These are phyloP conservation scores for Cucumis hystrix DNA, from an alignment of 306 rosid species.

Conservation along the genomic window DNA sequence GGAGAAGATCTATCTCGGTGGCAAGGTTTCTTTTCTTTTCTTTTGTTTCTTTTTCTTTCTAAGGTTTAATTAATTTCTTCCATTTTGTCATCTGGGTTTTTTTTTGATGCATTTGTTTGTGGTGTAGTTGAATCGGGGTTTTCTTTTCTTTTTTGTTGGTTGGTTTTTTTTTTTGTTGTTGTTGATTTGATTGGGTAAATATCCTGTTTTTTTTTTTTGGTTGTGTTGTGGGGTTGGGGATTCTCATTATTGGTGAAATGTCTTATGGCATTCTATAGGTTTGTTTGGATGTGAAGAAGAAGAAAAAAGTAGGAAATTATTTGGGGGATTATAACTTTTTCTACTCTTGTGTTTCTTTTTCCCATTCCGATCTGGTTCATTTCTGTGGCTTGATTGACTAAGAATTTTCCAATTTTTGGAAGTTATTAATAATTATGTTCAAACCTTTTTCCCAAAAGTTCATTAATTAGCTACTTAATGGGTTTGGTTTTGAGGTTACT, in stretches of 20 bases:
- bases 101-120: conserved; percentile 7
- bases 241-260: conserved; percentile 3
- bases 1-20: conserved; percentile 95
- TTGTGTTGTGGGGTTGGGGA: background rate
- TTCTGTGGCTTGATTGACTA: background rate
- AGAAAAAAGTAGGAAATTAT: background rate
- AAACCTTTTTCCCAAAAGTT: background rate
- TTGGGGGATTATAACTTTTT: background rate
- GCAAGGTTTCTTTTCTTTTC: conserved; percentile 39
- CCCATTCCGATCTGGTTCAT: background rate
- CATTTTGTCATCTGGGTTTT: background rate
- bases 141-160: background rate
- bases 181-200: background rate
- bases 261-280: conserved; percentile 1
- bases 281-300: conserved; percentile 4
- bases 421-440: background rate
- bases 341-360: background rate
- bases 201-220: background rate
- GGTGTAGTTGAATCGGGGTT: background rate
- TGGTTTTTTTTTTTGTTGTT: background rate
- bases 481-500: background rate
- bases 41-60: too few species aligned
- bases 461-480: background rate
- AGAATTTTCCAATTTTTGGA: background rate
- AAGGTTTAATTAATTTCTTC: background rate